Conservation (phyloP, 768 basidiomycete species). For the Dendrothele bispora region DNA sequence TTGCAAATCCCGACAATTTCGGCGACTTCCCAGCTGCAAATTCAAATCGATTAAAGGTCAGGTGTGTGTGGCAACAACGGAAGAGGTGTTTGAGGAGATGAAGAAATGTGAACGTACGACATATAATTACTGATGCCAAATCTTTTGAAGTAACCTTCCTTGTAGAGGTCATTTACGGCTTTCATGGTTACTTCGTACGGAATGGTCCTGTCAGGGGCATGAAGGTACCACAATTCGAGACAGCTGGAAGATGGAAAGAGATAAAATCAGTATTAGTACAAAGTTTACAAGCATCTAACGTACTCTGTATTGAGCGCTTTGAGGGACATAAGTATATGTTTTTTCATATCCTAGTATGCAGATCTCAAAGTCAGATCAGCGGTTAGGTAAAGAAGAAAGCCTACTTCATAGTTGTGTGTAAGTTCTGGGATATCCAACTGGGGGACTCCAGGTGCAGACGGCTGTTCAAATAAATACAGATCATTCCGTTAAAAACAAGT, state of each 20-base stretch:
- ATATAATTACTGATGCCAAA: slow-evolving; percentile 65
- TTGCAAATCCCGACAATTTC: slow-evolving; percentile 60
- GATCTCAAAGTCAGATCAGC: too few relatives aligned
- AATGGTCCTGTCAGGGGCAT: slow-evolving; percentile 58
- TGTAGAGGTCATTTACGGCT: slow-evolving; percentile 53
- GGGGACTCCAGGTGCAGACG: too few relatives aligned
- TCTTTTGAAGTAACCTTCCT: slow-evolving; percentile 59
- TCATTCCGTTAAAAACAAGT: too few relatives aligned
- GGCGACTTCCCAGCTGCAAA: slow-evolving; percentile 57
- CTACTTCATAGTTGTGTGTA: too few relatives aligned
- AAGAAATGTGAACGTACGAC: slow-evolving; percentile 58
- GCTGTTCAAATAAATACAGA: too few relatives aligned
- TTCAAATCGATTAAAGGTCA: neutral
- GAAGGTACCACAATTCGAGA: slow-evolving; percentile 54
- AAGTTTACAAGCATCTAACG: slow-evolving; percentile 18
- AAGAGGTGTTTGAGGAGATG: too few relatives aligned
- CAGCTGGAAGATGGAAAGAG: slow-evolving; percentile 34
- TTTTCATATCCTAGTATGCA: slow-evolving; percentile 9
- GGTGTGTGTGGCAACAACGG: too few relatives aligned
- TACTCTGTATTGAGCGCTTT: slow-evolving; percentile 44
- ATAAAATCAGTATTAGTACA: neutral
- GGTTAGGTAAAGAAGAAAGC: too few relatives aligned
- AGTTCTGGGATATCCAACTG: too few relatives aligned
- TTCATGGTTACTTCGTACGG: slow-evolving; percentile 57
- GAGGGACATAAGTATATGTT: slow-evolving; percentile 32